Percentiles rank a stretch among this genome's conserved stretches.
Evolutionary conservation across 139 green algal genomes (phyloP).

Genomic region (Astrephomene gubernaculifera): DNA sequence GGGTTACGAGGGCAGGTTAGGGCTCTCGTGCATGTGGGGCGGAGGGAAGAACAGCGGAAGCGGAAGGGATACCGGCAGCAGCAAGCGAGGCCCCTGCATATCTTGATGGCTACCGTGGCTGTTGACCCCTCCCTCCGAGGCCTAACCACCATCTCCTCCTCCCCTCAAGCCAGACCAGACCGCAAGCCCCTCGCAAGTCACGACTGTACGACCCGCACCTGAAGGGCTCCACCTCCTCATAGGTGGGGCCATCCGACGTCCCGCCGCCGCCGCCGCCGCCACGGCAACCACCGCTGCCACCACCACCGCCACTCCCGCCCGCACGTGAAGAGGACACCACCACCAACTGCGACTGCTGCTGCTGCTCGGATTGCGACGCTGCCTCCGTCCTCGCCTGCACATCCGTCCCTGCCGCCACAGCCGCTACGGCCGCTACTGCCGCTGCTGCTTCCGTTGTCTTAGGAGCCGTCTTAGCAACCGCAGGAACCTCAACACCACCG

Average conservation of each 20-base stretch:
- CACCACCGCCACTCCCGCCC: neutral
- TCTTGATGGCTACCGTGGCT: no score
- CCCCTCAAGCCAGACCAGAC: no score
- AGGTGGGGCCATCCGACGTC: neutral
- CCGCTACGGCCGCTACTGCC: neutral
- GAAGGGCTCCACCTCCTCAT: conserved; percentile 23
- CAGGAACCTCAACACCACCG: neutral
- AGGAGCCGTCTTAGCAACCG: neutral
- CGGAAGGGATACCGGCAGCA: no score
- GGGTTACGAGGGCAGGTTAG: no score
- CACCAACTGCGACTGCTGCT: no score
- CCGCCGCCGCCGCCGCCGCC: neutral
- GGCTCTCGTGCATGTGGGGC: no score
- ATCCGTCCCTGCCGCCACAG: neutral
- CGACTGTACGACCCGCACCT: neutral
- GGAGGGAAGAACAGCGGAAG: no score
- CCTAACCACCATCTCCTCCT: no score
- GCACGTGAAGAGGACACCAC: no score
- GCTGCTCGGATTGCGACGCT: neutral
- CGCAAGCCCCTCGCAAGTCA: no score
- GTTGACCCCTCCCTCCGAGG: no score
- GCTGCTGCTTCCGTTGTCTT: neutral
- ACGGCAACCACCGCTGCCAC: neutral
- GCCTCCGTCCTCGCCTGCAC: neutral
- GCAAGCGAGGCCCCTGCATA: no score